Evolutionary conservation across 2,329 filamentous ascomycete genomes (phyloP), one percentile per base, ranked within the genome.

Genomic region (Aspergillus tanneri): DNA sequence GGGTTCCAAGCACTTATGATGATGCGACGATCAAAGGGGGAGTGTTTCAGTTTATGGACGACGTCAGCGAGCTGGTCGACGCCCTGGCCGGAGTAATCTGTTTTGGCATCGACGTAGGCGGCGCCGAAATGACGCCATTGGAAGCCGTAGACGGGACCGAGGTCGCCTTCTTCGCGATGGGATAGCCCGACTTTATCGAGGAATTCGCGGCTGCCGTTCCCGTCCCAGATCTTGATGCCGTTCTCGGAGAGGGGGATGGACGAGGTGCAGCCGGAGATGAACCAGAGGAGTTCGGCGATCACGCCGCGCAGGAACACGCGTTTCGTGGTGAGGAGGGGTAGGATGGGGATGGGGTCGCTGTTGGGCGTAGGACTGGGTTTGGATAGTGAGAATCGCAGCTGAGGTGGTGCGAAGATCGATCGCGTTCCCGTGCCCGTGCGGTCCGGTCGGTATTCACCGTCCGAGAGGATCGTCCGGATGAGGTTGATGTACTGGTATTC

Each of bases 91-190:
- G 83, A 79, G 71, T 99, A 99, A 67, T 97, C 90, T 0, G 87
- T 80, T 56, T 84, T 77, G 11, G 85, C 80, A 63, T 92, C 87
- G 14, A 85, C 76, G 68, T 99, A 99, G 53, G 90, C 84, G 4
- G 93, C 93, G 42, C 93, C 93, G 63, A 99, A 99, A 72, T 97
- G 92, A 3, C 93, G 87, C 93, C 93, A 99, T 72, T 99, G 93
- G 74, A 99, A 99, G 2, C 93, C 93, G 67, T 99, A 99, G 0
- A 97, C 91, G 23, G 93, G 93, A 0, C 93, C 93, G 0, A 99
- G 78, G 64, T 99, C 93, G 56, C 93, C 93, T 16, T 85, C 87
- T 43, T 83, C 88, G 50, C 92, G 88, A 66, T 96, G 84, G 0
- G 78, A 77, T 5, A 97, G 80, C 0, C 92, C 92, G 1, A 93